These are phyloP conservation scores for Cladophialophora immunda DNA, from an alignment of 2,329 filamentous ascomycete genomes.

Conservation along the genomic window DNA sequence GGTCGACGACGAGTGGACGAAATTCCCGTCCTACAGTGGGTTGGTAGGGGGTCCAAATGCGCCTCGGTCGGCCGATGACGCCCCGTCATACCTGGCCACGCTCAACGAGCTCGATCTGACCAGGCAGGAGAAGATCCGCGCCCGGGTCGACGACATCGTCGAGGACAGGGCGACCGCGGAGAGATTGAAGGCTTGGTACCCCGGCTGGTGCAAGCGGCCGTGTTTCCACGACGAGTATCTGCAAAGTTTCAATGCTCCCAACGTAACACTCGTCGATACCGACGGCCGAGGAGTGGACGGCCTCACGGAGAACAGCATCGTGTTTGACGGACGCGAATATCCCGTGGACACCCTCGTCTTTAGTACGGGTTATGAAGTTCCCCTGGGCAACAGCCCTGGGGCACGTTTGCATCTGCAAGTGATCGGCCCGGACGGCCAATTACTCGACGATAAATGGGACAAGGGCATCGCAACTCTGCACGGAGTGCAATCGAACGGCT, in stretches of 20 bases:
- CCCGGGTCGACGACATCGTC: constrained; percentile 42
- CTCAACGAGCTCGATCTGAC: neutral
- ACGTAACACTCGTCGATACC: constrained; percentile 69
- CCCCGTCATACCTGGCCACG: neutral
- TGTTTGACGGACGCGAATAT: constrained; percentile 59
- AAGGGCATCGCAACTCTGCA: constrained; percentile 28
- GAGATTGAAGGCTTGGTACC: constrained; percentile 67
- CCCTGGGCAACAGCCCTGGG: neutral
- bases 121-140: too few relatives aligned
- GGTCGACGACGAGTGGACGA: constrained; percentile 44
- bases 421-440: constrained; percentile 38
- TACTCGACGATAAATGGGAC: constrained; percentile 40
- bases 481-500: constrained; percentile 19
- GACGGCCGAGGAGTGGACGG: constrained; percentile 60
- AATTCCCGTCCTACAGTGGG: neutral
- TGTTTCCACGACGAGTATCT: constrained; percentile 68
- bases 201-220: constrained; percentile 70
- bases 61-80: neutral
- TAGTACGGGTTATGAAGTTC: constrained; percentile 53
- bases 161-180: constrained; percentile 60
- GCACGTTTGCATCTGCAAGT: constrained; percentile 36
- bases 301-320: constrained; percentile 57
- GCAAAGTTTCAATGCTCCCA: constrained; percentile 67
- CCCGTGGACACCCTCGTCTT: constrained; percentile 58
- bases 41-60: neutral